Evolutionary conservation across 2,329 filamentous ascomycete genomes (phyloP), one percentile per base, ranked within the genome.

Genomic region (Falciphora oryzae): DNA sequence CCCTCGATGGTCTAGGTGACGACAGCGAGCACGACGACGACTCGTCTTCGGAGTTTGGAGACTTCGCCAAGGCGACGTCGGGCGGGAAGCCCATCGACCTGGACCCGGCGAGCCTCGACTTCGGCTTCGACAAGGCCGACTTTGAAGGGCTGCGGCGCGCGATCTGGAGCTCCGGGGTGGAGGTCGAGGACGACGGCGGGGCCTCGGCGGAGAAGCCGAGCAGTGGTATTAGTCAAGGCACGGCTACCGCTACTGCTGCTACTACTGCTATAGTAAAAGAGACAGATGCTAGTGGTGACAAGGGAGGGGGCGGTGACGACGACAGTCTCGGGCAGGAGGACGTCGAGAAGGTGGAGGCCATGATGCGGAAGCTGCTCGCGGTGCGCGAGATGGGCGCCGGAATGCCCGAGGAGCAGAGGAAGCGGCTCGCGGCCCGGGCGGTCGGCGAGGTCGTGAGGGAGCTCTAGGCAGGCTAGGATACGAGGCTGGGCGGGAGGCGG

Each of bases 401-500:
- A 11, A 71, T 90, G 73, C 79, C 85, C 1, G 83, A 86, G 70
- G 83, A 84, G 31, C 85, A 89, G 75, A 80, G 85, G 68, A 84
- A 81, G 73, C 80, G 79, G 66, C 79, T 88, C 75, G 87, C 87
- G 3, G 83, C 83, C 28, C 82, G 82, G 69, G 86, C 86, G 0
- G 85, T 89, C 3, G 80, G 78, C 16, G 86, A 89, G 70, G 83
- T 89, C 38, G 89, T 90, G 86, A 84, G 80, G 69, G 83, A 86
- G 61, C 67, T 87, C 35, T 85, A 53, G 44, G 22, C 44, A 8
- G 22, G 44, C 10, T 11, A 35, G 32, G 10, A 35, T 2, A 35
- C 32, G 13, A 35, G 4, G 32, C 32, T 35, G 32, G 8, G 32
- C 32, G 13, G 44, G 22, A 53, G 14, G 14, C 18, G 44, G 5